A percentile compares a stretch with the other conserved stretches of the same genome.
Conservation (phyloP, 1,284 basidiomycete species). For the Rhodotorula sp. region DNA sequence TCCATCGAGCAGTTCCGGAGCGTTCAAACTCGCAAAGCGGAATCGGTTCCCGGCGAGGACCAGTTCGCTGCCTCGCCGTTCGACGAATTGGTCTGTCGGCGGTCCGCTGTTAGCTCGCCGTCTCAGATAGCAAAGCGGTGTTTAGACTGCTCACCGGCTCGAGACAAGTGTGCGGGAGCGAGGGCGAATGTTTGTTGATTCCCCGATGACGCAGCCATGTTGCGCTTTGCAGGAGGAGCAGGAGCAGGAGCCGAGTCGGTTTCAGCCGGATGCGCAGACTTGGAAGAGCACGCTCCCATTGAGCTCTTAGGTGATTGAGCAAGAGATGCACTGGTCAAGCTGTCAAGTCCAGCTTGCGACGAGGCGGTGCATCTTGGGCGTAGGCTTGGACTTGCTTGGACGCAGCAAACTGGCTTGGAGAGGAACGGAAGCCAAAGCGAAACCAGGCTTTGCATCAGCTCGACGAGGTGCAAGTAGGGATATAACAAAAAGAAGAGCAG, state of each 20-base stretch:
- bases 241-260: background rate
- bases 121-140: too few species aligned
- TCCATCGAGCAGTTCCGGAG: constrained; percentile 44
- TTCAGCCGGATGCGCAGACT: constrained; percentile 10
- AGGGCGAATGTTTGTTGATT: background rate
- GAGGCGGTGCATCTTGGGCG: background rate
- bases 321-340: too few species aligned
- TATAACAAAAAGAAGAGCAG: background rate
- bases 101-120: too few species aligned
- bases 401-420: background rate
- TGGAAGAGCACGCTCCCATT: constrained; percentile 22
- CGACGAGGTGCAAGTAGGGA: background rate
- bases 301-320: background rate
- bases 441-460: too few species aligned
- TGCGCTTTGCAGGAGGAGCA: background rate
- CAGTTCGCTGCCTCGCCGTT: constrained; percentile 22
- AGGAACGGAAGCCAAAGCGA: too few species aligned
- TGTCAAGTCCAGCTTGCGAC: background rate
- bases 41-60: constrained; percentile 24
- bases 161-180: background rate
- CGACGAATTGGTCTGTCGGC: constrained; percentile 16
- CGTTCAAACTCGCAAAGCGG: constrained; percentile 41
- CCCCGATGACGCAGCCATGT: background rate
- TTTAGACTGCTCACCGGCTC: background rate
- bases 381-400: too few species aligned